Conservation (phyloP, 495 filamentous ascomycete genomes). For the Astrocystis sublimbata region DNA sequence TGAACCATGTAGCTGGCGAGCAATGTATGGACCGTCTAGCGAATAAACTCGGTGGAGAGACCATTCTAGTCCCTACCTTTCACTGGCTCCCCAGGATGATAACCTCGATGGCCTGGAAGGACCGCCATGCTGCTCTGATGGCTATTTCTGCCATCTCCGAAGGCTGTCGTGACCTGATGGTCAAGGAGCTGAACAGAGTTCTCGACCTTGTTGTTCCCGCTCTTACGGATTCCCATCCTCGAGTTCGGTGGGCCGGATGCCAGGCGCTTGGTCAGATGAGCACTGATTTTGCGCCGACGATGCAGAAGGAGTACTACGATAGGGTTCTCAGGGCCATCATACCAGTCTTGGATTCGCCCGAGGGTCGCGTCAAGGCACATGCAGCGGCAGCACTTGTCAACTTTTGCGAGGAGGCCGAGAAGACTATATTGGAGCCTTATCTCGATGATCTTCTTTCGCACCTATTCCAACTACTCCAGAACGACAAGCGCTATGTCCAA, state of each 20-base stretch:
- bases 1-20: conserved; percentile 97
- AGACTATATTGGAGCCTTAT: conserved; percentile 88
- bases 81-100: conserved; percentile 98
- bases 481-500: conserved; percentile 91
- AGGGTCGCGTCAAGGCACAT: conserved; percentile 94
- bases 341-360: conserved; percentile 83
- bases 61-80: conserved; percentile 90
- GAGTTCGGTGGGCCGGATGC: conserved; percentile 96
- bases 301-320: conserved; percentile 94
- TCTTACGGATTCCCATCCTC: conserved; percentile 86
- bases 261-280: conserved; percentile 99
- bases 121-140: conserved; percentile 97
- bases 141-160: conserved; percentile 99
- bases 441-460: conserved; percentile 82
- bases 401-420: conserved; percentile 98
- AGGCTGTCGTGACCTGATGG: conserved; percentile 94
- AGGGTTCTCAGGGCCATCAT: conserved; percentile 86
- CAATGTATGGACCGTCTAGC: conserved; percentile 98
- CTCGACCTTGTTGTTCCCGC: conserved; percentile 91
- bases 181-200: conserved; percentile 89
- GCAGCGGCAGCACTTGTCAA: conserved; percentile 97
- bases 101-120: conserved; percentile 90
- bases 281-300: conserved; percentile 96
- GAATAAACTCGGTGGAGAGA: conserved; percentile 90
- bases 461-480: conserved; percentile 81